phyloP scores from a whole-genome alignment of 768 basidiomycete species.

The Chalciporus piperatus region DNA sequence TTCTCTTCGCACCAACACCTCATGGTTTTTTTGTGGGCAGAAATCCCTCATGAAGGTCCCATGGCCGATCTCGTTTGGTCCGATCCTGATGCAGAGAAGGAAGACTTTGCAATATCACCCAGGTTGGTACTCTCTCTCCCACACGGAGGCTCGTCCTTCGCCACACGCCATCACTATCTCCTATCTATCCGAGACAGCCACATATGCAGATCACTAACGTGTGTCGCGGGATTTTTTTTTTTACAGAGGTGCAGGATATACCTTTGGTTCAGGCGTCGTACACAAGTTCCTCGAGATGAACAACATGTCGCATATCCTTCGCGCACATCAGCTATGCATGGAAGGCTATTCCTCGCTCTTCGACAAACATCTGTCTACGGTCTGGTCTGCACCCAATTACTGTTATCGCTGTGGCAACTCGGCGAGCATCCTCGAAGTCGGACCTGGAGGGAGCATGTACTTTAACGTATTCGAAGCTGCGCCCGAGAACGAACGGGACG shows the following conservation, averaged over 20 bases:
- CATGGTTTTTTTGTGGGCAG: conserved; percentile 45
- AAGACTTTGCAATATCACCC: conserved; percentile 98
- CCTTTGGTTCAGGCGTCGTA: conserved; percentile 96
- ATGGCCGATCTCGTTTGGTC: conserved; percentile 99
- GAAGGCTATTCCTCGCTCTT: conserved; percentile 98
- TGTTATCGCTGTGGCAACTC: conserved; percentile 98
- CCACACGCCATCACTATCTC: conserved; percentile 5
- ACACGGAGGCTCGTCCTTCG: conserved; percentile 6
- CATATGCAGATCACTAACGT: conserved; percentile 10
- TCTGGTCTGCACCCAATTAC: conserved; percentile 99
- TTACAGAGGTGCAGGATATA: conserved; percentile 92
- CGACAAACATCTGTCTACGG: conserved; percentile 91
- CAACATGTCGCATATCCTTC: conserved; percentile 94
- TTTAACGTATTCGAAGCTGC: conserved; percentile 99
- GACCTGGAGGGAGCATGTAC: conserved; percentile 81
- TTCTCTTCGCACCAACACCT: conserved; percentile 22
- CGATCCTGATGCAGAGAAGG: conserved; percentile 98
- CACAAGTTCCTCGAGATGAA: conserved; percentile 97
- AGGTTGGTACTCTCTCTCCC: conserved; percentile 52
- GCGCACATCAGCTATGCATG: conserved; percentile 99
- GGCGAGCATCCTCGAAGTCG: conserved; percentile 94
- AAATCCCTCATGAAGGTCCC: conserved; percentile 98
- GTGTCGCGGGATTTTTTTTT: conserved; percentile 4
- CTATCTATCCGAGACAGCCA: background rate
- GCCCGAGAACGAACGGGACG: conserved; percentile 95